Evolutionary conservation across 2,329 filamentous ascomycete genomes (phyloP).

Genomic region (Huntiella savannae): DNA sequence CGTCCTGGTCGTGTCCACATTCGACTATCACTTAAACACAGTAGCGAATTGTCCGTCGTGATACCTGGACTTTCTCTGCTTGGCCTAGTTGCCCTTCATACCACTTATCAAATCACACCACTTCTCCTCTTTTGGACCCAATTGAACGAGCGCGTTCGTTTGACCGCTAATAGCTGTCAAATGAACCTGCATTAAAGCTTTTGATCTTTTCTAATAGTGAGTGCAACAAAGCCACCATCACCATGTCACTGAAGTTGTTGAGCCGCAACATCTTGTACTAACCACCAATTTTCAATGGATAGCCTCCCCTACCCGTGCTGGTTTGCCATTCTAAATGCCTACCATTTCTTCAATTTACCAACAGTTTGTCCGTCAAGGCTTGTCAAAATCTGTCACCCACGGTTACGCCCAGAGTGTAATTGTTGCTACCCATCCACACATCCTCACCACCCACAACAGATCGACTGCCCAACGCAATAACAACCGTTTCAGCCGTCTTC

Average conservation of each 20-base stretch:
- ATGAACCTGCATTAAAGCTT: conserved; percentile 83
- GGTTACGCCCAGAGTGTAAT: conserved; percentile 97
- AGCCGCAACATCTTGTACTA: no score
- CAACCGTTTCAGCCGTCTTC: conserved; percentile 33
- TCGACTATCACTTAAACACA: conserved; percentile 1
- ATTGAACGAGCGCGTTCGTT: conserved; percentile 59
- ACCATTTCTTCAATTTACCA: conserved; percentile 48
- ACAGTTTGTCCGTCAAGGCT: conserved; percentile 89
- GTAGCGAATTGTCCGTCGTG: not conserved
- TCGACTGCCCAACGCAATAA: conserved; percentile 40
- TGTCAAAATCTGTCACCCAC: conserved; percentile 84
- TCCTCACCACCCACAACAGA: conserved; percentile 53
- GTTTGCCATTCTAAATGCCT: conserved; percentile 65
- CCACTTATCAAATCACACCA: not conserved
- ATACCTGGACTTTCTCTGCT: conserved; percentile 3
- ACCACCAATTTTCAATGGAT: no score
- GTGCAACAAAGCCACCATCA: conserved; percentile 13
- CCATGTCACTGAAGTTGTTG: no score
- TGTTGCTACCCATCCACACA: conserved; percentile 69
- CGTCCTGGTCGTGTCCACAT: conserved; percentile 5
- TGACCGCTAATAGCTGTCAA: conserved; percentile 78
- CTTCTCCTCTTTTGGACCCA: not conserved
- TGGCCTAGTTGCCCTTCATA: conserved; percentile 12
- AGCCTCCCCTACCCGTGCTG: conserved; percentile 24
- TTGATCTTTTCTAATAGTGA: conserved; percentile 31